phyloP scores from a whole-genome alignment of 371 early-diverging fungal species.

The Mucor irregularis region DNA sequence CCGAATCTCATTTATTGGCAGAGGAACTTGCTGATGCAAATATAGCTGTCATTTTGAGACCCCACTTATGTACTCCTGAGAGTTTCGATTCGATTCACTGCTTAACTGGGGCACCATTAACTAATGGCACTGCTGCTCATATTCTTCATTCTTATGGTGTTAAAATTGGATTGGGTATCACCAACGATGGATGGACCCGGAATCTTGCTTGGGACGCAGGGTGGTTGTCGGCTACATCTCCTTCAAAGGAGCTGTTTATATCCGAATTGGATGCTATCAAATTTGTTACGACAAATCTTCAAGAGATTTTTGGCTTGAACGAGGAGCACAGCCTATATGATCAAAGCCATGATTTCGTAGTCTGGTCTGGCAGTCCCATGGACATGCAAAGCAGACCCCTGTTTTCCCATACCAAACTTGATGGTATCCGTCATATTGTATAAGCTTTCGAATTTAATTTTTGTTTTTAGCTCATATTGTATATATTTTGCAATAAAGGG shows the following conservation, averaged over 20 bases:
- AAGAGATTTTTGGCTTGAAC: conserved; percentile 58
- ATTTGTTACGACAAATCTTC: conserved; percentile 72
- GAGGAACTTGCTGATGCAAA: conserved; percentile 54
- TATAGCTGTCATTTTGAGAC: conserved; percentile 68
- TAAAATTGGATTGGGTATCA: conserved; percentile 60
- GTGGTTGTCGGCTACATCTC: conserved; percentile 58
- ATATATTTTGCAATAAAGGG: no score
- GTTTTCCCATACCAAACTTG: conserved; percentile 25
- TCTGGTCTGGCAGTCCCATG: conserved; percentile 59
- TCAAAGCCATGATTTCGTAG: conserved; percentile 33
- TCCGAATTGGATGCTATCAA: conserved; percentile 67
- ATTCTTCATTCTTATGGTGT: conserved; percentile 66
- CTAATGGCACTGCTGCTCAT: conserved; percentile 60
- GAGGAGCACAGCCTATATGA: neutral
- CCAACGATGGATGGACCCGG: conserved; percentile 59
- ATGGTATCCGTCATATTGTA: conserved; percentile 9
- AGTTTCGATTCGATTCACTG: conserved; percentile 69
- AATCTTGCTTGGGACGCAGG: conserved; percentile 80
- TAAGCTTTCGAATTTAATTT: no score
- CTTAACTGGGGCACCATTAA: conserved; percentile 60
- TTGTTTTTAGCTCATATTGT: no score
- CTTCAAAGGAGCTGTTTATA: conserved; percentile 32
- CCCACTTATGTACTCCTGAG: conserved; percentile 67
- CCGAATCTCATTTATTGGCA: conserved; percentile 74
- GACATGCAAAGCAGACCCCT: conserved; percentile 52